Evolutionary conservation across 1,284 basidiomycete genomes (phyloP).

Genomic region (Lentinula novae-zelandiae): DNA sequence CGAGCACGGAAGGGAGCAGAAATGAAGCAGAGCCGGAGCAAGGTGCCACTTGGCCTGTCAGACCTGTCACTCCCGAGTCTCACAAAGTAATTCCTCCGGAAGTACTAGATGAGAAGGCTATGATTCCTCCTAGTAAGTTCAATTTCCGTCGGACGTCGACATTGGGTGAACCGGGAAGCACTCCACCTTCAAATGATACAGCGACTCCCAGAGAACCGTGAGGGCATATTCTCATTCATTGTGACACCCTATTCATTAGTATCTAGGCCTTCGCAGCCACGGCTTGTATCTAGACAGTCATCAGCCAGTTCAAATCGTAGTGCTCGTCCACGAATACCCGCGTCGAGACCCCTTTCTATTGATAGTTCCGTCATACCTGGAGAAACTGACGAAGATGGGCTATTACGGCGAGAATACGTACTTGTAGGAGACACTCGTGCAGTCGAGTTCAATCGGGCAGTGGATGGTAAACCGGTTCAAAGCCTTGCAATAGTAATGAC

Average conservation of each 20-base stretch:
- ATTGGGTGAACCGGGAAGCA: conserved; percentile 22
- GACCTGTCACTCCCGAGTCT: conserved; percentile 54
- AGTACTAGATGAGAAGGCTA: conserved; percentile 69
- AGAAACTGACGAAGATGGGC: conserved; percentile 76
- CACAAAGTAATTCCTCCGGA: conserved; percentile 70
- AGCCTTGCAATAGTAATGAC: background rate
- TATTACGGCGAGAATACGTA: conserved; percentile 73
- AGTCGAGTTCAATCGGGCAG: conserved; percentile 73
- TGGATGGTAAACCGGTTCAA: conserved; percentile 54
- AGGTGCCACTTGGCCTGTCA: conserved; percentile 16
- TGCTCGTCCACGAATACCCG: background rate
- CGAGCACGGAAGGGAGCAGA: conserved; percentile 7
- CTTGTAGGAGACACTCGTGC: conserved; percentile 72
- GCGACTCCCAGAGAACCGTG: conserved; percentile 14
- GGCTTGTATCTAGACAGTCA: conserved; percentile 6
- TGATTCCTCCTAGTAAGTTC: conserved; percentile 77
- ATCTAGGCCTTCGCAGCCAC: conserved; percentile 2
- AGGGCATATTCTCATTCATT: background rate
- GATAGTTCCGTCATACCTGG: conserved; percentile 75
- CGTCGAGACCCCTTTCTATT: conserved; percentile 40
- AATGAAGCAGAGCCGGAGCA: background rate
- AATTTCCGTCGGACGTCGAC: conserved; percentile 52
- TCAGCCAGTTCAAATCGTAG: conserved; percentile 10
- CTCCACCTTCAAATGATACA: conserved; percentile 16
- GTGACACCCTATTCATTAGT: background rate